Evolutionary conservation across 129 eudicot genomes (phyloP).

Genomic region (Apium graveolens): DNA sequence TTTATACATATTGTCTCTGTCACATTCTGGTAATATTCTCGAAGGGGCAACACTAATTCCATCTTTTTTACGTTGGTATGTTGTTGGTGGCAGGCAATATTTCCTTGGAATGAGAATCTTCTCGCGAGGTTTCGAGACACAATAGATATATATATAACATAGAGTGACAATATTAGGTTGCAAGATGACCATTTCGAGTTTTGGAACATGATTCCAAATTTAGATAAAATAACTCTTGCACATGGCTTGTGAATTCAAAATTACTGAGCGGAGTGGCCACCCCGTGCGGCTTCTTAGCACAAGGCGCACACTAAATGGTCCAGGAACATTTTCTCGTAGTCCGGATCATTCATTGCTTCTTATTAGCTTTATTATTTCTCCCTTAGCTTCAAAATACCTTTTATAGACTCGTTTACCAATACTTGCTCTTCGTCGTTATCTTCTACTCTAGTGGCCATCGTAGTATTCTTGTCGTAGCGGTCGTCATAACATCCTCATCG

Average conservation of each 20-base stretch:
- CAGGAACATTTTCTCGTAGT: too few relatives aligned
- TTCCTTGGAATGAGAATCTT: constrained; percentile 40
- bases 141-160: constrained; percentile 42
- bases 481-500: too few relatives aligned
- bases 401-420: too few relatives aligned
- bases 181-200: constrained; percentile 31
- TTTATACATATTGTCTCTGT: constrained; percentile 39
- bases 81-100: constrained; percentile 42
- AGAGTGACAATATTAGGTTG: constrained; percentile 39
- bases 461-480: too few relatives aligned
- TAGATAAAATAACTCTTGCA: constrained; percentile 21
- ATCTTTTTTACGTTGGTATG: constrained; percentile 49
- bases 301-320: too few relatives aligned
- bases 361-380: too few relatives aligned
- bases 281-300: too few relatives aligned
- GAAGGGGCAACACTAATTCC: constrained; percentile 31
- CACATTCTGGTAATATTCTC: constrained; percentile 33
- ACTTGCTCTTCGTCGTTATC: too few relatives aligned
- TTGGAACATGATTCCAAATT: constrained; percentile 37
- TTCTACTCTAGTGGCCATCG: too few relatives aligned
- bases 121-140: constrained; percentile 35
- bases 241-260: constrained; percentile 25
- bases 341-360: too few relatives aligned
- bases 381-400: too few relatives aligned
- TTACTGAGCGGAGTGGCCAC: too few relatives aligned